phyloP scores from a whole-genome alignment of 2,329 filamentous ascomycete species.

The Helotiales sp. region DNA sequence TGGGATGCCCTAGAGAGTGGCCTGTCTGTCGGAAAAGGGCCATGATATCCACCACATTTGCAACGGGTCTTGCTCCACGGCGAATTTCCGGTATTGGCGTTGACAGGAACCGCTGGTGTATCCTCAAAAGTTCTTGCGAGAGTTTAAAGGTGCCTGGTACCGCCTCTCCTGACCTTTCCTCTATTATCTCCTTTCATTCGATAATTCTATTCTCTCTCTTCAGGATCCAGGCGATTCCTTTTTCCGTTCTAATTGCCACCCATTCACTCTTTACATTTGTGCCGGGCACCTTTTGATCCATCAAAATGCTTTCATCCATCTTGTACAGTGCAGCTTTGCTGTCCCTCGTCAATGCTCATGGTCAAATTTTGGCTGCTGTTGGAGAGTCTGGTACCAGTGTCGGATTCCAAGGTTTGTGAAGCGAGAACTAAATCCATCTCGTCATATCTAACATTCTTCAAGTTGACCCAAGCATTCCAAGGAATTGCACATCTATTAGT shows the following conservation, averaged over 20 bases:
- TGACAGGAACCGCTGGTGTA: neutral
- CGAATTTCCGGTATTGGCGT: slow-evolving; percentile 9
- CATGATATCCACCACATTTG: slow-evolving; percentile 10
- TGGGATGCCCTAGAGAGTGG: slow-evolving; percentile 6
- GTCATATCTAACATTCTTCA: neutral
- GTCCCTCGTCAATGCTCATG: slow-evolving; percentile 43
- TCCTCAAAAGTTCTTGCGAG: neutral
- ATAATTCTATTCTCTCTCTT: slow-evolving; percentile 22
- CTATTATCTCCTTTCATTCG: slow-evolving; percentile 16
- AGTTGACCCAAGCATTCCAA: slow-evolving; percentile 55
- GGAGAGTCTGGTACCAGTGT: slow-evolving; percentile 45
- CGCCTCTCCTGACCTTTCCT: slow-evolving; percentile 19
- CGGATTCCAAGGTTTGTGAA: slow-evolving; percentile 41
- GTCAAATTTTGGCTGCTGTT: slow-evolving; percentile 48
- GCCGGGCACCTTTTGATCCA: slow-evolving; percentile 32
- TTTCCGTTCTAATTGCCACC: slow-evolving; percentile 26
- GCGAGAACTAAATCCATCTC: neutral
- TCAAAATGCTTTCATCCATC: slow-evolving; percentile 41
- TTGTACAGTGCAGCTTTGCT: slow-evolving; percentile 34
- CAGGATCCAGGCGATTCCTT: slow-evolving; percentile 28
- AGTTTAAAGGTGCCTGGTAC: neutral
- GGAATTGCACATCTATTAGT: slow-evolving; percentile 55
- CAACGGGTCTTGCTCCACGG: slow-evolving; percentile 22
- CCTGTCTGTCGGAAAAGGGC: slow-evolving; percentile 6
- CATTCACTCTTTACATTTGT: slow-evolving; percentile 32